These are phyloP conservation scores for Glycyrrhiza uralensis DNA, from an alignment of 306 rosid species.

Conservation along the genomic window DNA sequence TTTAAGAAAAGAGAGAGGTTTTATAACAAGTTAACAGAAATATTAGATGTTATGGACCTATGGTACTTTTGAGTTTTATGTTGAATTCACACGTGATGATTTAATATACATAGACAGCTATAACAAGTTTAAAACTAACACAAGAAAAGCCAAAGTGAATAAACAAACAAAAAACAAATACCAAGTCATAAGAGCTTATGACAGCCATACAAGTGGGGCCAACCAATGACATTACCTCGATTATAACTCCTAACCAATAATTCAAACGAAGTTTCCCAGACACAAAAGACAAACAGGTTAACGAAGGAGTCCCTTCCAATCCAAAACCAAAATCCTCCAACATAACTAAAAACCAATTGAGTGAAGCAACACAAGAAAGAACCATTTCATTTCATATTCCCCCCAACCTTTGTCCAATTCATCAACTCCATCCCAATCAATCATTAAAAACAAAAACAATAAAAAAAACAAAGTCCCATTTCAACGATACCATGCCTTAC, in stretches of 20 bases:
- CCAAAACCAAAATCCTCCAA: constrained; percentile 16
- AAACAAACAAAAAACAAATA: neutral
- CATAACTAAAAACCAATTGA: constrained; percentile 21
- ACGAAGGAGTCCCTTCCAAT: neutral
- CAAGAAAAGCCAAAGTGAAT: neutral
- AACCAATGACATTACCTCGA: constrained; percentile 2
- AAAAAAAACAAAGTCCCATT: neutral
- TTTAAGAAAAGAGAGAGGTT: neutral
- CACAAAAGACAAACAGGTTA: neutral
- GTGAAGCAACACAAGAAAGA: constrained; percentile 2
- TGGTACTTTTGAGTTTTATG: neutral
- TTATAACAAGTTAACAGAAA: neutral
- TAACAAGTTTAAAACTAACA: neutral
- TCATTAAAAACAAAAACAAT: neutral
- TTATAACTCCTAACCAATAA: constrained; percentile 48
- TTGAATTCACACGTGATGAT: neutral
- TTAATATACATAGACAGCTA: neutral
- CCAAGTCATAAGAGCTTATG: constrained; percentile 17
- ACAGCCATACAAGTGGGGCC: constrained; percentile 51
- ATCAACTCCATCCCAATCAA: neutral
- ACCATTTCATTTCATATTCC: neutral
- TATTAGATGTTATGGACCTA: too few relatives aligned
- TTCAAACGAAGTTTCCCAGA: constrained; percentile 21
- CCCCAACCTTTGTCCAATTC: constrained; percentile 11
- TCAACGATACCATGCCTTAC: constrained; percentile 33